phyloP scores from a whole-genome alignment of 2,329 filamentous ascomycete genomes.

The Tympanopsis confertula region DNA sequence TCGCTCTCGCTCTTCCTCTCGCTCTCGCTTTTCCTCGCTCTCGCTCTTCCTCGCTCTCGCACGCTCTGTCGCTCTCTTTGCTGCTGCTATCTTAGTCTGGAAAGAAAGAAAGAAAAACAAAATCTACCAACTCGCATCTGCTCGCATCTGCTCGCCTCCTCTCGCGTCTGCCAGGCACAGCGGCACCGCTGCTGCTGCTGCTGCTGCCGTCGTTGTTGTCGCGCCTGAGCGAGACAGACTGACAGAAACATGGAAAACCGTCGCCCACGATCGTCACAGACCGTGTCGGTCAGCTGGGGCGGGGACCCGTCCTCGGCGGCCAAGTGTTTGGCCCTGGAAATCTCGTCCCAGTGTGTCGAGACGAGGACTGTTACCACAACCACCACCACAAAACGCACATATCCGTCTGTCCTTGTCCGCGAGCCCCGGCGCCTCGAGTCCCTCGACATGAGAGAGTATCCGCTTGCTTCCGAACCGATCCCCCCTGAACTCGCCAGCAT shows the following conservation, averaged over 20 bases:
- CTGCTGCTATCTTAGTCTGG: too few relatives aligned
- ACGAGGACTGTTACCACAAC: conserved; percentile 76
- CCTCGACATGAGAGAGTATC: conserved; percentile 81
- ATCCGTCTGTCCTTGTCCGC: conserved; percentile 73
- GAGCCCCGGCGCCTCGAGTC: conserved; percentile 59
- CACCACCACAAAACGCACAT: conserved; percentile 74
- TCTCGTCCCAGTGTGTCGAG: conserved; percentile 50
- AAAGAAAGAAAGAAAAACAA: too few relatives aligned
- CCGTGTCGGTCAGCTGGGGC: conserved; percentile 21
- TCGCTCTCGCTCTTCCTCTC: too few relatives aligned
- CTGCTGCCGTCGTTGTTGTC: too few relatives aligned
- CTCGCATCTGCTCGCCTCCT: too few relatives aligned
- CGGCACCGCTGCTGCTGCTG: too few relatives aligned
- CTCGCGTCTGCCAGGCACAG: too few relatives aligned
- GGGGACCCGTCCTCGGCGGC: conserved; percentile 12
- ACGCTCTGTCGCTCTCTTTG: too few relatives aligned
- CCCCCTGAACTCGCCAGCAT: conserved; percentile 70
- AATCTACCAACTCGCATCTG: too few relatives aligned
- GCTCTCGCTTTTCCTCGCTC: too few relatives aligned
- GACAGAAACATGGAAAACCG: conserved; percentile 17
- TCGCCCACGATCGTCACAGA: conserved; percentile 19
- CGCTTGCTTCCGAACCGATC: conserved; percentile 71
- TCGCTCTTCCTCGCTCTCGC: too few relatives aligned
- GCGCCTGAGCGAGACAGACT: too few relatives aligned
- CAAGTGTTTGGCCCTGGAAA: conserved; percentile 36